Evolutionary conservation across 345 rosid species (phyloP).

Genomic region (Citrus maxima): DNA sequence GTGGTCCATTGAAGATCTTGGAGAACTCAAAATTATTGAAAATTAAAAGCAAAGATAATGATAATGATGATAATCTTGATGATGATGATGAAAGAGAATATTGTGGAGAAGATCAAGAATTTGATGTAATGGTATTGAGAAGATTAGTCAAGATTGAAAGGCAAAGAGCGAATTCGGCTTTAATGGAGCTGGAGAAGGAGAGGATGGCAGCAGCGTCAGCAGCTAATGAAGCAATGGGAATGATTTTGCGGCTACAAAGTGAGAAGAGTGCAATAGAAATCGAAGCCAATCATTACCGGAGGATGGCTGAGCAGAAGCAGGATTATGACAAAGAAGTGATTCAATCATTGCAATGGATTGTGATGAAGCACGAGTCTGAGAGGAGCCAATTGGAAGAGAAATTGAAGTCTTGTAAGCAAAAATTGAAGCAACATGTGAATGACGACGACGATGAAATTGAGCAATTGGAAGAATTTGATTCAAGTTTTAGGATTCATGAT

Average conservation of each 20-base stretch:
- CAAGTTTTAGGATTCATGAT: constrained; percentile 11
- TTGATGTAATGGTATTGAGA: constrained; percentile 50
- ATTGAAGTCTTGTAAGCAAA: constrained; percentile 25
- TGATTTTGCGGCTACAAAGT: constrained; percentile 72
- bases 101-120: constrained; percentile 50
- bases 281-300: constrained; percentile 53
- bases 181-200: constrained; percentile 68
- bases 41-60: constrained; percentile 15
- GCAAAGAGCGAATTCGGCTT: constrained; percentile 36
- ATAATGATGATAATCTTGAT: not conserved
- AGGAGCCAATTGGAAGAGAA: constrained; percentile 30
- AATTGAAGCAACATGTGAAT: constrained; percentile 18
- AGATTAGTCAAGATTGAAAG: constrained; percentile 60
- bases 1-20: constrained; percentile 11
- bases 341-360: constrained; percentile 53
- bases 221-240: constrained; percentile 76
- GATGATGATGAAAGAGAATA: constrained; percentile 26
- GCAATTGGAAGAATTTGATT: constrained; percentile 21
- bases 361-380: constrained; percentile 44
- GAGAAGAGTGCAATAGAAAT: constrained; percentile 61
- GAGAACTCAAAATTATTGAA: constrained; percentile 12
- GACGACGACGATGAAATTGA: constrained; percentile 33
- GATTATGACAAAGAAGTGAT: constrained; percentile 54
- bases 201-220: constrained; percentile 72
- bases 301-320: constrained; percentile 57